These are phyloP conservation scores for Cichorium intybus DNA, from an alignment of 140 eudicot species.

Conservation along the genomic window DNA sequence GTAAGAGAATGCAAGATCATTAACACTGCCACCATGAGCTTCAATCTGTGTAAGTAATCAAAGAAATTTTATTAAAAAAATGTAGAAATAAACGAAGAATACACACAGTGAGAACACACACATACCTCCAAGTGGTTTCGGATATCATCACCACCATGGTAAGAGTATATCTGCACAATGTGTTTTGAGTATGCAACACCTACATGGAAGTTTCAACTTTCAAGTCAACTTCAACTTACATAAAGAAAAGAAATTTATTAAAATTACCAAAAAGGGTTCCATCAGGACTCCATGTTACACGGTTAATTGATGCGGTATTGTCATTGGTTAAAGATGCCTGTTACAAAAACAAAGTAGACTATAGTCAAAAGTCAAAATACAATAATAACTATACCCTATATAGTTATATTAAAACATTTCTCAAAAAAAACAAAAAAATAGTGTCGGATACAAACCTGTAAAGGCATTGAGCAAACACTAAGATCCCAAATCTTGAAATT, in stretches of 20 bases:
- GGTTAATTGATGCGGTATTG: conserved; percentile 50
- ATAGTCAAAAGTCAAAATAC: conserved; percentile 8
- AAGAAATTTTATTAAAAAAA: neutral
- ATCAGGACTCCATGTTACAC: conserved; percentile 64
- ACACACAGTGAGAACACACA: neutral
- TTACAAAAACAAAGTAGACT: no score
- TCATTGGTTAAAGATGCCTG: conserved; percentile 52
- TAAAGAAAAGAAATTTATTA: neutral
- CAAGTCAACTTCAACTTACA: neutral
- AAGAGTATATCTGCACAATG: conserved; percentile 57
- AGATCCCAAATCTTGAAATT: conserved; percentile 61
- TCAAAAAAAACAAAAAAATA: no score
- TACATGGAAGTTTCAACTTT: conserved; percentile 5
- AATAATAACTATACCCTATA: no score
- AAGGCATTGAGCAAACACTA: conserved; percentile 39
- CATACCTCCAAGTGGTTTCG: conserved; percentile 66
- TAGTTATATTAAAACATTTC: no score
- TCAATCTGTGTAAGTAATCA: conserved; percentile 40
- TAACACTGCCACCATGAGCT: conserved; percentile 63
- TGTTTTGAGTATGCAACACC: conserved; percentile 69
- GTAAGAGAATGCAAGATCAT: conserved; percentile 59
- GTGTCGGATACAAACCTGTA: conserved; percentile 49
- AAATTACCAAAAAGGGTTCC: conserved; percentile 61
- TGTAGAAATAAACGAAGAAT: no score
- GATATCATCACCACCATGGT: conserved; percentile 48